These are phyloP conservation scores for Penicillium ucsense DNA, from an alignment of 495 filamentous ascomycete species.

Conservation along the genomic window DNA sequence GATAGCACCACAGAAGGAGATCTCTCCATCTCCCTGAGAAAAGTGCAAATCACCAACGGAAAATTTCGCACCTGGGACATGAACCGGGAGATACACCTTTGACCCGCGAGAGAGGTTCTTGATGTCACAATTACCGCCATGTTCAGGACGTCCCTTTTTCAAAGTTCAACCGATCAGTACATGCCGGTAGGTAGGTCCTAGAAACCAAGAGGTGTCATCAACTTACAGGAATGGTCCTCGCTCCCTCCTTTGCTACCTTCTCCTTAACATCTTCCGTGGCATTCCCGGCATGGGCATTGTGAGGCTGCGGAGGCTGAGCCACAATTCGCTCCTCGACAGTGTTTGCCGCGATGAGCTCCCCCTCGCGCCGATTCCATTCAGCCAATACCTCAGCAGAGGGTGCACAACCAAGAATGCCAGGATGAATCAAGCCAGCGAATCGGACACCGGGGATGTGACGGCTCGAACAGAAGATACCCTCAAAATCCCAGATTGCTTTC, in stretches of 20 bases:
- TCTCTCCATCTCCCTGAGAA: constrained; percentile 85
- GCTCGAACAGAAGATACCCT: constrained; percentile 86
- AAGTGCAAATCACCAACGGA: constrained; percentile 89
- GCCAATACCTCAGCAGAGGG: constrained; percentile 61
- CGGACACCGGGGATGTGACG: constrained; percentile 84
- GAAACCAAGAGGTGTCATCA: neutral
- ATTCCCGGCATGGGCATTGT: constrained; percentile 62
- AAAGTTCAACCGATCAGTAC: neutral
- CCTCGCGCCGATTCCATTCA: constrained; percentile 75
- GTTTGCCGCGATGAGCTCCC: constrained; percentile 60
- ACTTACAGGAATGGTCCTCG: constrained; percentile 70
- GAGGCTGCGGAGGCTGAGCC: constrained; percentile 65
- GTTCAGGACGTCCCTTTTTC: constrained; percentile 38
- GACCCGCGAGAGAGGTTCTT: constrained; percentile 81
- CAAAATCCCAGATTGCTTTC: constrained; percentile 96
- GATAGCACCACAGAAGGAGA: constrained; percentile 92
- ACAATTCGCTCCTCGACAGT: constrained; percentile 61
- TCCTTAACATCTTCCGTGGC: constrained; percentile 51
- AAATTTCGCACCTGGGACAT: constrained; percentile 83
- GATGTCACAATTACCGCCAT: constrained; percentile 72
- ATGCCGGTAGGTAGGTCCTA: no score
- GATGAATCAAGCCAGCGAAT: constrained; percentile 89
- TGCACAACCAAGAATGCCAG: constrained; percentile 86
- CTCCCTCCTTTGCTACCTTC: constrained; percentile 79
- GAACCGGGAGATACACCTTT: constrained; percentile 83